Evolutionary conservation across 345 rosid species (phyloP).

Genomic region (Eucalyptus marginata): DNA sequence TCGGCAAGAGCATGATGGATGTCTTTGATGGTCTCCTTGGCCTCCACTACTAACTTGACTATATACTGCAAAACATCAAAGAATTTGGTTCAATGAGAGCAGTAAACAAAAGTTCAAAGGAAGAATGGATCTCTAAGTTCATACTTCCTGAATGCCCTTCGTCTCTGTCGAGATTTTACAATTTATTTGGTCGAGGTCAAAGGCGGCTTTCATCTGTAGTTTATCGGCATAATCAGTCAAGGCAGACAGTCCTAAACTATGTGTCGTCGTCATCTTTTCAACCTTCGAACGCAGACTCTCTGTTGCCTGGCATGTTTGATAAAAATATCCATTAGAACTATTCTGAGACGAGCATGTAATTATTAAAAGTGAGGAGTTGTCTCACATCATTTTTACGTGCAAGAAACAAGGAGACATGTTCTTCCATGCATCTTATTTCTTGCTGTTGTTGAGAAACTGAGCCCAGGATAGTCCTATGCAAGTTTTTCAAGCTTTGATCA

Average conservation of each 20-base stretch:
- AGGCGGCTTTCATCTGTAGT: slow-evolving; percentile 37
- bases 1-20: slow-evolving; percentile 45
- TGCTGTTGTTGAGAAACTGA: slow-evolving; percentile 87
- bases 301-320: slow-evolving; percentile 45
- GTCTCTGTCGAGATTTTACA: slow-evolving; percentile 31
- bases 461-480: slow-evolving; percentile 59
- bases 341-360: neutral
- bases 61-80: slow-evolving; percentile 36
- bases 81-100: neutral
- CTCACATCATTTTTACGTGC: slow-evolving; percentile 82
- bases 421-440: slow-evolving; percentile 74
- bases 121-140: neutral
- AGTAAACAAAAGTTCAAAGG: neutral
- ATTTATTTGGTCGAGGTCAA: slow-evolving; percentile 37
- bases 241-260: slow-evolving; percentile 34
- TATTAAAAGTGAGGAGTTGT: neutral
- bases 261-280: slow-evolving; percentile 36
- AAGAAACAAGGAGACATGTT: slow-evolving; percentile 44
- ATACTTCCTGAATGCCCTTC: slow-evolving; percentile 44
- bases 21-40: slow-evolving; percentile 34
- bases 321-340: neutral
- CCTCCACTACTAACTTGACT: slow-evolving; percentile 30
- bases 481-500: slow-evolving; percentile 54
- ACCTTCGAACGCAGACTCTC: slow-evolving; percentile 42
- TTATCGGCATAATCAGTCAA: slow-evolving; percentile 43